Conservation (phyloP, 2,329 filamentous ascomycete species). For the Setomelanomma holmii region DNA sequence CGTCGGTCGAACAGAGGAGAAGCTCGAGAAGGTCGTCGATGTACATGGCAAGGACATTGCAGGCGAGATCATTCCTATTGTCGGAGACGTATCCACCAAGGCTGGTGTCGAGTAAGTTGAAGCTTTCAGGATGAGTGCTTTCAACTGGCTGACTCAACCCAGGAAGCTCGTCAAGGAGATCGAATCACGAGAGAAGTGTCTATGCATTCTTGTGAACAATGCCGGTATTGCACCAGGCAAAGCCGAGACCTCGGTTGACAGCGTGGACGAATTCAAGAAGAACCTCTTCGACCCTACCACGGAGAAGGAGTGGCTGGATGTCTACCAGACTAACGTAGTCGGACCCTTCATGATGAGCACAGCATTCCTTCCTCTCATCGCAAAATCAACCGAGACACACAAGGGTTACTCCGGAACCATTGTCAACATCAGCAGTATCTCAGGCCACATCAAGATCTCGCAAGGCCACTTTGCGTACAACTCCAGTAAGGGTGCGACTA, state of each 20-base stretch:
- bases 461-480: conserved; percentile 60
- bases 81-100: conserved; percentile 54
- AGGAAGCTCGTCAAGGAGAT: conserved; percentile 53
- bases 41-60: conserved; percentile 53
- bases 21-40: conserved; percentile 56
- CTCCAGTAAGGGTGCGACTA: conserved; percentile 57
- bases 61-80: conserved; percentile 56
- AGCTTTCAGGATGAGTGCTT: not conserved
- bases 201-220: conserved; percentile 58
- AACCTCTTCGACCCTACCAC: conserved; percentile 54
- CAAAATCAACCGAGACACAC: conserved; percentile 51
- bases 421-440: conserved; percentile 57
- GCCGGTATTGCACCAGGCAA: conserved; percentile 54
- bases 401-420: conserved; percentile 54
- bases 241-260: conserved; percentile 46
- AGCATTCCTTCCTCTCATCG: conserved; percentile 55
- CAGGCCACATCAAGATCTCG: conserved; percentile 54
- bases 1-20: conserved; percentile 56
- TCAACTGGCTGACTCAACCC: conserved; percentile 6
- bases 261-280: conserved; percentile 53
- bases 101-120: conserved; percentile 48
- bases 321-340: conserved; percentile 57
- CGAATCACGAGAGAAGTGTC: conserved; percentile 52
- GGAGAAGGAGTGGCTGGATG: conserved; percentile 55
- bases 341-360: conserved; percentile 57